Evolutionary conservation across 1,139 yeast species (phyloP).

Genomic region (Suhomyces wounanorum): DNA sequence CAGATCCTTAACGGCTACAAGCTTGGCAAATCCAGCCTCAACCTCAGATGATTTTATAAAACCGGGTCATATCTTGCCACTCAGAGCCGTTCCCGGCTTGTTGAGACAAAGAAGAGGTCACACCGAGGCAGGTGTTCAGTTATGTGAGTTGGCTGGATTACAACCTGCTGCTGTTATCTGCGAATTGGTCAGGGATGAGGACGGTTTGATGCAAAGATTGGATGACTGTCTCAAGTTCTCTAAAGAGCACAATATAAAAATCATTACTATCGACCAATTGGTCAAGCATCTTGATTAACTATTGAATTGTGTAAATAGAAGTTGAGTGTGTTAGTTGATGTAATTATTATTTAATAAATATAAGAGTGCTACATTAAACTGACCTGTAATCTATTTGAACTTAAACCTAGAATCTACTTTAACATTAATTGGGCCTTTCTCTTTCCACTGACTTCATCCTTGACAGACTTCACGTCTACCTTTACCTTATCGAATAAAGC

Average conservation of each 20-base stretch:
- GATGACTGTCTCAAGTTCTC: slow-evolving; percentile 81
- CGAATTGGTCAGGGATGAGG: slow-evolving; percentile 89
- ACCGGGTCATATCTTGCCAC: slow-evolving; percentile 94
- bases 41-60: slow-evolving; percentile 69
- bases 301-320: neutral
- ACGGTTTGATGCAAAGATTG: slow-evolving; percentile 94
- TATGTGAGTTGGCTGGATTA: slow-evolving; percentile 74
- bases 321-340: neutral
- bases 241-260: slow-evolving; percentile 59
- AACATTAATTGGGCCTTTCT: slow-evolving; percentile 82
- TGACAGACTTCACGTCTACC: slow-evolving; percentile 77
- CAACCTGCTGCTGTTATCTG: slow-evolving; percentile 91
- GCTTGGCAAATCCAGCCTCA: slow-evolving; percentile 62
- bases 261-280: slow-evolving; percentile 80
- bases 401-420: slow-evolving; percentile 29
- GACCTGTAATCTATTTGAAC: neutral
- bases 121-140: slow-evolving; percentile 95
- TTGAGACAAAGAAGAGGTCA: slow-evolving; percentile 88
- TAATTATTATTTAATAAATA: neutral
- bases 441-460: slow-evolving; percentile 89
- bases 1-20: slow-evolving; percentile 78
- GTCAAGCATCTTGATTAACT: slow-evolving; percentile 34
- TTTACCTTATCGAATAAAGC: slow-evolving; percentile 83
- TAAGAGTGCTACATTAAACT: neutral
- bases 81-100: slow-evolving; percentile 88